A percentile compares a stretch with the other conserved stretches of the same genome.
Conservation (phyloP, 805 yeast genomes). For the Jamesozyma gamospora region DNA sequence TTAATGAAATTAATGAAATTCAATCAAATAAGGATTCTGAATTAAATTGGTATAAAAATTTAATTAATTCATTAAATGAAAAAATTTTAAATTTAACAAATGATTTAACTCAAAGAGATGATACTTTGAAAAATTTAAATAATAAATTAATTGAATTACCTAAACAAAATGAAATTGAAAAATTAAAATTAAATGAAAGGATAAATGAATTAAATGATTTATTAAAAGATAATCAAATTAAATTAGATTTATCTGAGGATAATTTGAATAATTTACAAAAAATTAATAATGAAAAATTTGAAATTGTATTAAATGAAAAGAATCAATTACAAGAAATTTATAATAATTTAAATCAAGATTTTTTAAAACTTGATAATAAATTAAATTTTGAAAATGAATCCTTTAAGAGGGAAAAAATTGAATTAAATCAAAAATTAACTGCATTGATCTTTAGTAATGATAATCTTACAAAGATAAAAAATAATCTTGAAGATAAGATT, state of each 20-base stretch:
- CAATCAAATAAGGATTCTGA: constrained; percentile 35
- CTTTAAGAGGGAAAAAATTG: constrained; percentile 18
- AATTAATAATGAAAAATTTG: constrained; percentile 5
- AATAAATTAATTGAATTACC: too few relatives aligned
- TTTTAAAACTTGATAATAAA: constrained; percentile 27
- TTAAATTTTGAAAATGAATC: constrained; percentile 20
- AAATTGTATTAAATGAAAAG: constrained; percentile 15
- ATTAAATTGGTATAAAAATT: constrained; percentile 46
- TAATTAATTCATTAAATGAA: constrained; percentile 28
- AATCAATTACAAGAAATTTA: constrained; percentile 12
- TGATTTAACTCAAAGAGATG: not conserved
- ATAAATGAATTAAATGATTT: not conserved
- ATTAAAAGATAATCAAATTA: too few relatives aligned
- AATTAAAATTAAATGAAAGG: not conserved
- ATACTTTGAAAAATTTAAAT: too few relatives aligned
- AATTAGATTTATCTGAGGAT: too few relatives aligned
- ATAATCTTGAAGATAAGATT: constrained; percentile 26
- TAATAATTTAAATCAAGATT: constrained; percentile 25
- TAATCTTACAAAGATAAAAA: constrained; percentile 11
- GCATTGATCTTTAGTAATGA: constrained; percentile 22
- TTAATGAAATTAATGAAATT: constrained; percentile 34
- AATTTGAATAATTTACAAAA: not conserved
- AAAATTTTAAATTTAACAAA: constrained; percentile 10
- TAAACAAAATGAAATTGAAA: not conserved
- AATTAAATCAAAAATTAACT: constrained; percentile 21